A percentile compares a stretch with the other conserved stretches of the same genome.
phyloP scores from a whole-genome alignment of 2,329 filamentous ascomycete species.

The Talaromyces rugulosus region DNA sequence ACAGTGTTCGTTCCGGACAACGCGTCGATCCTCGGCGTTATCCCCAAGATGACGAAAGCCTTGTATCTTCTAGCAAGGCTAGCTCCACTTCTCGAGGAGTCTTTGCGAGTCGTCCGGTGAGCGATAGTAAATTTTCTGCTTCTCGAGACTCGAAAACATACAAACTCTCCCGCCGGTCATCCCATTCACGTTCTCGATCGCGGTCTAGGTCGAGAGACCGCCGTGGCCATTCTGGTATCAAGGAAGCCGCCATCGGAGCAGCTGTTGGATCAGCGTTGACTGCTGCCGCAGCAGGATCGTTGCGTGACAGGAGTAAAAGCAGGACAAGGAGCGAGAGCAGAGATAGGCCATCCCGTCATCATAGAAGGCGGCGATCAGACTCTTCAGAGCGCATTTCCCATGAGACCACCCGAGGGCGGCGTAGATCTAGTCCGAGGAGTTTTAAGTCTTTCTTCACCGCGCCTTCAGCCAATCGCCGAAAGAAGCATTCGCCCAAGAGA shows the following conservation, averaged over 20 bases:
- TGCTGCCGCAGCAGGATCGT: not conserved
- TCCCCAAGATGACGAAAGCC: conserved; percentile 25
- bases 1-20: conserved; percentile 55
- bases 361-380: conserved; percentile 41
- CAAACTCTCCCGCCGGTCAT: conserved; percentile 26
- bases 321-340: not conserved
- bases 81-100: conserved; percentile 44
- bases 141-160: conserved; percentile 9
- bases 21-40: conserved; percentile 24
- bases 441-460: conserved; percentile 62
- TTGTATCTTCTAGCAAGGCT: conserved; percentile 26
- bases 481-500: conserved; percentile 43
- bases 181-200: conserved; percentile 40
- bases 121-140: conserved; percentile 5
- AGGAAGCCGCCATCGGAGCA: conserved; percentile 35
- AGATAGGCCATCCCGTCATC: conserved; percentile 16
- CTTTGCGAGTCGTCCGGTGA: conserved; percentile 18
- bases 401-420: conserved; percentile 7
- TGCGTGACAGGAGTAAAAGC: conserved; percentile 4
- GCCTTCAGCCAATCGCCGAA: conserved; percentile 51
- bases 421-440: conserved; percentile 29
- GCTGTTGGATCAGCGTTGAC: conserved; percentile 19
- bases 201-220: conserved; percentile 22
- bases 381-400: conserved; percentile 34
- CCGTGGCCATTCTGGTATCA: conserved; percentile 23